These are phyloP conservation scores for Debaryomyces maramus DNA, from an alignment of 805 yeast genomes.

Conservation along the genomic window DNA sequence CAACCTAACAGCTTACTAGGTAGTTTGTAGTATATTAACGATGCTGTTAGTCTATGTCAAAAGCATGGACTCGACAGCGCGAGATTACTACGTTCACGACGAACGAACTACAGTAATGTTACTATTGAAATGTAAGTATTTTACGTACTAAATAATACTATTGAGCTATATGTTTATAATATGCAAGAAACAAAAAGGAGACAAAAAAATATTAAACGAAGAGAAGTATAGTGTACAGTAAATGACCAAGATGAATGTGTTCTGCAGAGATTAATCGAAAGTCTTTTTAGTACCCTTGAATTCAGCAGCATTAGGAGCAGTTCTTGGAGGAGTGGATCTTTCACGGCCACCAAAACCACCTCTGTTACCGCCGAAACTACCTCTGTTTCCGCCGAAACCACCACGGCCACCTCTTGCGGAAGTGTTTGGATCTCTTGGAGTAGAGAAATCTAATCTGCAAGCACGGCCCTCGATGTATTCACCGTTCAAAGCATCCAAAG, in stretches of 20 bases:
- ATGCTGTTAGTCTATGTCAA: too few relatives aligned
- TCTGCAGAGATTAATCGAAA: conserved; percentile 52
- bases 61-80: too few relatives aligned
- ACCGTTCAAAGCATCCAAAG: conserved; percentile 85
- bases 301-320: conserved; percentile 60
- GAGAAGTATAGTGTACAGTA: conserved; percentile 1
- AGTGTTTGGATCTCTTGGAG: conserved; percentile 68
- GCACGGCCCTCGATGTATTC: conserved; percentile 88
- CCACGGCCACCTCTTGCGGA: conserved; percentile 21
- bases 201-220: not conserved
- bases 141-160: not conserved
- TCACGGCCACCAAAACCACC: conserved; percentile 45
- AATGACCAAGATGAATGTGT: not conserved
- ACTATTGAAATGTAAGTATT: too few relatives aligned
- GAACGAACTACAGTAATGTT: too few relatives aligned
- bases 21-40: too few relatives aligned
- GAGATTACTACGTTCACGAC: too few relatives aligned
- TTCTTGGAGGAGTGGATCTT: conserved; percentile 61
- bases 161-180: not conserved
- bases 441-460: conserved; percentile 90
- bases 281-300: conserved; percentile 86
- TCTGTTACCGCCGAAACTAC: conserved; percentile 39
- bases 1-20: too few relatives aligned
- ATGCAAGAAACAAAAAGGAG: not conserved
- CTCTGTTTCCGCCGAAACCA: conserved; percentile 26